phyloP scores from a whole-genome alignment of 306 rosid genomes.

The Oemleria cerasiformis region DNA sequence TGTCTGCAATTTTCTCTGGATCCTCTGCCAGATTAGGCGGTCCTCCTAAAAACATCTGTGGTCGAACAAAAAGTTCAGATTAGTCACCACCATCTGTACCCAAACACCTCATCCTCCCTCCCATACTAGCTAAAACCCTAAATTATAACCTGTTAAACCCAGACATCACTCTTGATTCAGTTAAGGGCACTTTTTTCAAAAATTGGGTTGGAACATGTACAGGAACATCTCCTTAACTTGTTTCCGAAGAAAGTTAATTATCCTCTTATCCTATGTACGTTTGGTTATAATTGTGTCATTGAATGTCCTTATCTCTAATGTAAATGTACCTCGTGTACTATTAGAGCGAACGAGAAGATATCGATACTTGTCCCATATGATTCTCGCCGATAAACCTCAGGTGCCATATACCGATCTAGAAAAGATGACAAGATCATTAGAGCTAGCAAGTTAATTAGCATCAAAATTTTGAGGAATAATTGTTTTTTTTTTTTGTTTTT shows the following conservation, averaged over 20 bases:
- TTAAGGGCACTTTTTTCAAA: too few species aligned
- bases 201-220: too few species aligned
- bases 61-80: not conserved
- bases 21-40: slow-evolving; percentile 29
- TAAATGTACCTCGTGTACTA: slow-evolving; percentile 26
- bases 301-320: too few species aligned
- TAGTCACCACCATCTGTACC: too few species aligned
- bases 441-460: not conserved
- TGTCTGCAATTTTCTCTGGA: slow-evolving; percentile 29
- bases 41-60: slow-evolving; percentile 31
- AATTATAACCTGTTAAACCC: too few species aligned
- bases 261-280: too few species aligned
- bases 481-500: not conserved
- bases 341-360: slow-evolving; percentile 26
- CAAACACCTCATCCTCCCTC: too few species aligned
- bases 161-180: too few species aligned
- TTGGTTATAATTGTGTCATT: too few species aligned
- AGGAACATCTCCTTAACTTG: too few species aligned
- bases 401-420: slow-evolving; percentile 35
- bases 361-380: slow-evolving; percentile 26
- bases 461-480: not conserved
- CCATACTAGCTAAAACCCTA: too few species aligned
- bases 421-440: not conserved
- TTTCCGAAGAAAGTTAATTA: too few species aligned
- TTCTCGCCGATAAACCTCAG: slow-evolving; percentile 35